Percentiles rank a stretch among this genome's conserved stretches.
Conservation (phyloP, 164 flowering plant species). For the Pachysandra terminalis region DNA sequence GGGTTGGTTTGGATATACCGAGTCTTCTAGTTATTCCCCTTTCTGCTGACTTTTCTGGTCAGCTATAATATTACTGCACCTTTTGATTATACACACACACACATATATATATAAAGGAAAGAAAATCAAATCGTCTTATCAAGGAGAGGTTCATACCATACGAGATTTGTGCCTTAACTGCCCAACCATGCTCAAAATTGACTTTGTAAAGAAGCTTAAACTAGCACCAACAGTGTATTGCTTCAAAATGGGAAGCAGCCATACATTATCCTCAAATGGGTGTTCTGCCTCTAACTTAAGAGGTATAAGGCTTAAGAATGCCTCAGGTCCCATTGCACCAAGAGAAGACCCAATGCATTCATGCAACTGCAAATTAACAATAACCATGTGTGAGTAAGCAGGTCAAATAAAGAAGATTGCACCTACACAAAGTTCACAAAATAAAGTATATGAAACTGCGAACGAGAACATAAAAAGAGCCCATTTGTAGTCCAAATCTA, state of each 20-base stretch:
- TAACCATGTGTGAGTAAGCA: conserved; percentile 1
- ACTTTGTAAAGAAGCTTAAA: conserved; percentile 58
- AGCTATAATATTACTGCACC: too few species aligned
- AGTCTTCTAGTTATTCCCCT: too few species aligned
- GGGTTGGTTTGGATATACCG: too few species aligned
- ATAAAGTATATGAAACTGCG: neutral
- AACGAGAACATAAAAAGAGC: neutral
- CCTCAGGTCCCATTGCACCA: conserved; percentile 86
- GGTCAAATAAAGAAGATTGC: neutral
- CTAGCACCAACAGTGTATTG: conserved; percentile 75
- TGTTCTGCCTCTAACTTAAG: conserved; percentile 74
- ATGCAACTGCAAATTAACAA: conserved; percentile 55
- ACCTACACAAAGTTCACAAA: neutral
- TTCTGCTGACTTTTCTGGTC: too few species aligned
- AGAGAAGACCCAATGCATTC: conserved; percentile 90
- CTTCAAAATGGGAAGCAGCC: conserved; percentile 93
- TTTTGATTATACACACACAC: too few species aligned
- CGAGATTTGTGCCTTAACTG: conserved; percentile 48
- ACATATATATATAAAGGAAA: neutral
- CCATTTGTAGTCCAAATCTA: too few species aligned
- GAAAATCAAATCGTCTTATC: neutral
- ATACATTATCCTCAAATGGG: conserved; percentile 55
- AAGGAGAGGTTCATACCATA: conserved; percentile 38
- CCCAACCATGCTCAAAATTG: conserved; percentile 48
- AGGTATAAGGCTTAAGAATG: conserved; percentile 62